These are phyloP conservation scores for Castanopsis chinensis DNA, from an alignment of 306 rosid species.

Conservation along the genomic window DNA sequence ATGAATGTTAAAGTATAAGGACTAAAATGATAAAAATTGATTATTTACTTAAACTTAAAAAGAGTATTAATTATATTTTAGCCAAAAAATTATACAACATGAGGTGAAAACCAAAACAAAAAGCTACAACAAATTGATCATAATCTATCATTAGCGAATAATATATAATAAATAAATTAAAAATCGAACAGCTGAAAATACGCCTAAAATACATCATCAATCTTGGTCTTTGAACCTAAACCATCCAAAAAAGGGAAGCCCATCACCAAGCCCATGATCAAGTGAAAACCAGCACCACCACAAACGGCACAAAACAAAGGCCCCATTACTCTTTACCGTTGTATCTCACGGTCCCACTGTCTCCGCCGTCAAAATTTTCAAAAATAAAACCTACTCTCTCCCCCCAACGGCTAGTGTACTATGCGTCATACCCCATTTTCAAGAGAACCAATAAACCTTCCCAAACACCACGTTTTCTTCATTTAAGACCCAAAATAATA, in stretches of 20 bases:
- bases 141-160: neutral
- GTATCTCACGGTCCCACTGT: constrained; percentile 24
- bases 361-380: constrained; percentile 6
- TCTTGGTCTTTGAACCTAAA: neutral
- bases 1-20: no score
- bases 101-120: no score
- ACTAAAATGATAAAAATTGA: no score
- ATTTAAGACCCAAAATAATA: neutral
- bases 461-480: neutral
- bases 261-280: neutral
- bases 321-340: constrained; percentile 27
- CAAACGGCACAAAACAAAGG: neutral
- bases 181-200: neutral
- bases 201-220: neutral
- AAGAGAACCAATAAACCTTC: neutral
- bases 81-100: no score
- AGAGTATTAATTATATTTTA: no score
- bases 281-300: neutral
- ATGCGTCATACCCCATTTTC: neutral
- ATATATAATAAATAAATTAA: neutral
- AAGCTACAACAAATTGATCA: no score
- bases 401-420: constrained; percentile 46
- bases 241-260: neutral
- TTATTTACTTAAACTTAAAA: no score
- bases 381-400: neutral